Evolutionary conservation across 257 asterid genomes (phyloP), one percentile per base, ranked within the genome.

Genomic region (Scutellaria baicalensis): DNA sequence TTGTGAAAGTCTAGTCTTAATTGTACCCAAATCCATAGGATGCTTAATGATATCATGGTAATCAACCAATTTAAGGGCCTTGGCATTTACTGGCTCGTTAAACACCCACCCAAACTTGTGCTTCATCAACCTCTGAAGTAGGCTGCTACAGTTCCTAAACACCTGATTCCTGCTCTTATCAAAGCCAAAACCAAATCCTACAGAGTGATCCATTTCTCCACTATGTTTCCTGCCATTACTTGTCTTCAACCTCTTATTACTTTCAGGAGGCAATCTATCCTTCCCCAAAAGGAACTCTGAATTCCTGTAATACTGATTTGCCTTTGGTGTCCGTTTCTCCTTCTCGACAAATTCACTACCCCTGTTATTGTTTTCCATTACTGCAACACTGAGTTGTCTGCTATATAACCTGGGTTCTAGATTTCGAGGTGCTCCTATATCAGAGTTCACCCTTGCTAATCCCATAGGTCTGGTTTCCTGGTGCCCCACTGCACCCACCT

Each of bases 301-400:
- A 71, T 90, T 88, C 70, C 90, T 69, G 74, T 93, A 90, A 50
- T 69, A 86, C 79, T 90, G 91, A 79, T 93, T 90, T 13, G 97
- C 98, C 86, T 88, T 93, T 9, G 98, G 98, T 23, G 93, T 93
- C 60, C 96, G 84, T 77, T 90, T 93, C 85, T 93, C 98, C 81
- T 89, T 93, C 86, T 90, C 97, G 31, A 80, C 69, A 74, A 59
- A 80, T 21, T 81, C 93, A 68, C 65, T 69, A 11, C 51, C 70
- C 67, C 75, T 73, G 70, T 78, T 77, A 78, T 70, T 82, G 66
- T 83, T 86, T 13, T 75, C 87, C 68, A 73, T 74, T 43, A 84
- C 85, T 9, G 91, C 69, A 80, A 88, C 88, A 71, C 87, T 93
- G 70, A 89, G 87, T 66, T 85, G 91, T 81, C 95, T 78, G 69